Conservation (phyloP, 495 filamentous ascomycete genomes). For the Aspergillus nanangensis region DNA sequence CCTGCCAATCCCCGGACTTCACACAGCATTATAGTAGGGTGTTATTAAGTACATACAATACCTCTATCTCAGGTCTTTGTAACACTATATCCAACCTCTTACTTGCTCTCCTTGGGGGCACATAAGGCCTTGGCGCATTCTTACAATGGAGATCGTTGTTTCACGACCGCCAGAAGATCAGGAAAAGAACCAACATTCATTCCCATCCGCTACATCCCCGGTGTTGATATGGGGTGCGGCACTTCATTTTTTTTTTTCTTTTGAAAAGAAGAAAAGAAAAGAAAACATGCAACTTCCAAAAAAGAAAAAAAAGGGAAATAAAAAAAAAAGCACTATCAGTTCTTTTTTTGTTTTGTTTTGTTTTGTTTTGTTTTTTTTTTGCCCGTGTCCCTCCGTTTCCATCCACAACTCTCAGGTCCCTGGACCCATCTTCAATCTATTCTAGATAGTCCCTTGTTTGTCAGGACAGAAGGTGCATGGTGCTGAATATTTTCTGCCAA, state of each 20-base stretch:
- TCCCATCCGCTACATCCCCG: conserved; percentile 14
- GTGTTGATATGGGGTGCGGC: conserved; percentile 4
- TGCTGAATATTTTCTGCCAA: conserved; percentile 12
- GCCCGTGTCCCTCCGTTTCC: too few relatives aligned
- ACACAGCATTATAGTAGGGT: conserved; percentile 12
- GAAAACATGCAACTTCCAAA: too few relatives aligned
- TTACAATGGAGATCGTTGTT: conserved; percentile 14
- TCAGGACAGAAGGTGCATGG: conserved; percentile 9
- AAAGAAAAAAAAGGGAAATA: too few relatives aligned
- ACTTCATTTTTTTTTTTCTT: not conserved
- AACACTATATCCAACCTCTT: conserved; percentile 21
- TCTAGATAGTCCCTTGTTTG: conserved; percentile 9
- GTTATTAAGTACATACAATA: conserved; percentile 8
- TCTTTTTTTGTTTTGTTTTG: not conserved
- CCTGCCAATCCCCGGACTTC: conserved; percentile 10
- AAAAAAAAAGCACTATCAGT: not conserved
- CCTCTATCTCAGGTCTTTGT: conserved; percentile 12
- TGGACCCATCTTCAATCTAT: not conserved
- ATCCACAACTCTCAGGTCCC: too few relatives aligned
- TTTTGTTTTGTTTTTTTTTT: not conserved
- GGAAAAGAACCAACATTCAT: conserved; percentile 13
- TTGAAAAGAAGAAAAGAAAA: too few relatives aligned
- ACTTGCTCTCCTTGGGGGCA: conserved; percentile 1
- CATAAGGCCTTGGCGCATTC: conserved; percentile 11
- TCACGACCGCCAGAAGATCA: conserved; percentile 8